Base-by-base conservation (phyloP, 2,329 filamentous ascomycete genomes). In the Pezicula rhizophila region DNA sequence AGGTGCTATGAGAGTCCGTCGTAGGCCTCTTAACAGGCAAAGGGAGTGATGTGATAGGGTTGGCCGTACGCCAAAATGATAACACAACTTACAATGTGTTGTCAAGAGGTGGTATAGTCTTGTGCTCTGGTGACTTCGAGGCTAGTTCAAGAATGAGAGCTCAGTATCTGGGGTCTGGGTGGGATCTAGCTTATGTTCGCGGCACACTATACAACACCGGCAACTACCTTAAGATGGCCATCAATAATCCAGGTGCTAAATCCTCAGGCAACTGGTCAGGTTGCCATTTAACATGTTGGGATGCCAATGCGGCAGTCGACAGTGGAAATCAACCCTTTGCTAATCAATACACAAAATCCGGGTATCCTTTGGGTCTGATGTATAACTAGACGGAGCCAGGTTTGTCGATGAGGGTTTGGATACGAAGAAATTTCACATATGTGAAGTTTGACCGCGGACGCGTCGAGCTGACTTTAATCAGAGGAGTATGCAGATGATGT, bases 321-420 rank as follows among this genome's bases (percentile, higher is more conserved):
- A 66, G 67, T 0, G 82, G 82, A 4, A 76, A 85, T 54, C 71
- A 78, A 2, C 66, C 65, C n/a, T 65, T 78, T 2, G 81, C 82
- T 3, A 86, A 87, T 57, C 76, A 85, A 60, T 84, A 76, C 58
- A 87, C 82, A 6, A 87, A 87, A 59, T 83, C 78, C 1, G 83
- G 82, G 1, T 86, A 86, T 55, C 82, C 83, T 0, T 68, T 86
- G 0, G 83, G 82, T 0, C 55, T 86, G 11, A 85, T 84, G 76
- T 49, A 86, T 14, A 86, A 87, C 56, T 64, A 0, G 58, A 74
- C 0, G 83, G 82, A 0, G 59, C 73, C 38, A 70, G 83, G 1
- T 86, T 86, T 57, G 80, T 86, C 0, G 82, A 86, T 55, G 83
- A 87, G 58, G 83, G 82, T 0, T 57, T 78, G 8, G 82, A 86